Evolutionary conservation across 441 rosid species (phyloP), one percentile per base, ranked within the genome.

Genomic region (Metrosideros polymorpha): DNA sequence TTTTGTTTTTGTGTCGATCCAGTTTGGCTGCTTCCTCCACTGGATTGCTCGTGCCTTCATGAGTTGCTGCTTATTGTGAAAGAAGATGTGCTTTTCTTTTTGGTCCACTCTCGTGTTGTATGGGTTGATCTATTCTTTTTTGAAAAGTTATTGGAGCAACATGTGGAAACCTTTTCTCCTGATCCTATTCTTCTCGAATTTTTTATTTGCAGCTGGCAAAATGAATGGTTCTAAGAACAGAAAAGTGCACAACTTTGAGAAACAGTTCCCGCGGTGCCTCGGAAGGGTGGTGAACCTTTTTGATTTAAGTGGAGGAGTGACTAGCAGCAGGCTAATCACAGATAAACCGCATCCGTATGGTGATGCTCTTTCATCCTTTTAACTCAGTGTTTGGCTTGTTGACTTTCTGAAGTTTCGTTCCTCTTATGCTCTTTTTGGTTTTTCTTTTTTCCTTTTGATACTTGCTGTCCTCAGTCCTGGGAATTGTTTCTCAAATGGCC

Each of bases 201-300:
- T 50, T 43, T 52, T 1, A 0, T 45, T 52, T 61, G 85, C 85
- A 86, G 88, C 57, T 12, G 45, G 49, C 39, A 55, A 86, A 42
- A 86, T 86, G 88, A 66, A 83, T 51, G 53, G 61, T n/a, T 30
- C 71, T 83, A 63, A 86, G 82, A 83, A 66, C 17, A 82, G 84
- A 59, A 86, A 83, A 29, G 82, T 43, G 52, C 82, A 52, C 82
- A 83, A 66, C 50, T 32, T n/a, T 35, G 85, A 86, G 55, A 83
- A 83, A 66, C 88, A 61, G 82, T 47, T 83, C 43, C 88, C 88
- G 0, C 71, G 85, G 83, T 86, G 85, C 85, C 82, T 86, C 30
- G 88, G 88, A 57, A 53, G 88, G 54, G 50, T 86, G 85, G 85
- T 86, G 61, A 86, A 66, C 71, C 85, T 86, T 55, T 83, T 85